Conservation (phyloP, 331 rosid species). For the Erythrophleum ivorense region DNA sequence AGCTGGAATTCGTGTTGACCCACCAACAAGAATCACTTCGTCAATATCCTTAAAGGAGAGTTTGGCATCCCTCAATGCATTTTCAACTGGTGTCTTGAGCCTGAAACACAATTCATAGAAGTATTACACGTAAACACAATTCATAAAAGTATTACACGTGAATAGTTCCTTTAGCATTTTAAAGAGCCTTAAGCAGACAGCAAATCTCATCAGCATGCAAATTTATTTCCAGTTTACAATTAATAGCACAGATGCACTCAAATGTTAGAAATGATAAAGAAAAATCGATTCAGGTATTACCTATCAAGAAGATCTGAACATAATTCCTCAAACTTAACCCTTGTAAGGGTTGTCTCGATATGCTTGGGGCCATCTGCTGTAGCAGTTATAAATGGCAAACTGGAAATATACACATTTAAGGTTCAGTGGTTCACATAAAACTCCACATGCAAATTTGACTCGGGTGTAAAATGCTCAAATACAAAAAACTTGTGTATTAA, state of each 20-base stretch:
- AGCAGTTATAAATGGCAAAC: constrained; percentile 69
- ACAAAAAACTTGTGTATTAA: neutral
- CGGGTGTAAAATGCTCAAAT: neutral
- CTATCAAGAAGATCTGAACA: constrained; percentile 65
- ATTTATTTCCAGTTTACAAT: neutral
- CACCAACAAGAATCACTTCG: constrained; percentile 74
- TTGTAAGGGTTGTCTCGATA: constrained; percentile 63
- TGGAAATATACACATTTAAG: constrained; percentile 25
- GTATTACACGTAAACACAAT: neutral
- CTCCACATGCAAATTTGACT: neutral
- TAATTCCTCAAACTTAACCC: constrained; percentile 65
- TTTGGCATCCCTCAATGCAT: constrained; percentile 64
- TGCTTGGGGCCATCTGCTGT: constrained; percentile 69
- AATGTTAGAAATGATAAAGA: neutral
- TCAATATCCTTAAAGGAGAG: constrained; percentile 60
- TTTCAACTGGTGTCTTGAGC: constrained; percentile 60
- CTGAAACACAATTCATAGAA: constrained; percentile 41
- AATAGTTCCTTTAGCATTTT: neutral
- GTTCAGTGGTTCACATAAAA: constrained; percentile 11
- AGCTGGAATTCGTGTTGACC: constrained; percentile 70
- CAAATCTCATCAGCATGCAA: neutral
- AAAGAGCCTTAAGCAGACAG: neutral
- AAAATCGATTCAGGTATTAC: constrained; percentile 20
- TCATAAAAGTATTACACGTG: neutral
- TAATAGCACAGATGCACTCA: neutral